These are phyloP conservation scores for Beauveria australis DNA, from an alignment of 2,329 filamentous ascomycete genomes.

Conservation along the genomic window DNA sequence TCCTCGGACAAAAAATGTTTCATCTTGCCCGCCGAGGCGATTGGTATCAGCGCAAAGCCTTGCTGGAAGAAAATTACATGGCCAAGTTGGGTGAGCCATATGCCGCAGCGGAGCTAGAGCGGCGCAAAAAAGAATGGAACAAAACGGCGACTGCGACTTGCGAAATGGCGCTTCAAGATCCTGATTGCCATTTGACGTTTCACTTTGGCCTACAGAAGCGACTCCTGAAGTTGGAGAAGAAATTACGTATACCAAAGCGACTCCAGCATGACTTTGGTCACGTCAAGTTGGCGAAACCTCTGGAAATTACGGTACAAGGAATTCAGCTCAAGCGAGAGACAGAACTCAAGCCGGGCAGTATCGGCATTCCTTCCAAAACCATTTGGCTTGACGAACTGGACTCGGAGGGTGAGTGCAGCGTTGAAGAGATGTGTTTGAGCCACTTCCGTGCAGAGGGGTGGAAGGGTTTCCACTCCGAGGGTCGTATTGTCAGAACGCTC, in stretches of 20 bases:
- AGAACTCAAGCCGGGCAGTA: conserved; percentile 28
- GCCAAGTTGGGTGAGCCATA: conserved; percentile 44
- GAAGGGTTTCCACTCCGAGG: conserved; percentile 93
- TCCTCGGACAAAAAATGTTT: conserved; percentile 75
- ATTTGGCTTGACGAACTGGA: conserved; percentile 78
- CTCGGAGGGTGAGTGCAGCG: conserved; percentile 65
- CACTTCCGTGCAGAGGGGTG: conserved; percentile 77
- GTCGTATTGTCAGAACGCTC: conserved; percentile 83
- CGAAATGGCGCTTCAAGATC: conserved; percentile 78
- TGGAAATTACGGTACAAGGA: conserved; percentile 68
- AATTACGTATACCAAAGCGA: conserved; percentile 71
- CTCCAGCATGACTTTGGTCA: conserved; percentile 91
- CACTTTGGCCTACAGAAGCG: conserved; percentile 94
- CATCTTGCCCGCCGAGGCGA: conserved; percentile 75
- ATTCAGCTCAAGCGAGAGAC: conserved; percentile 63
- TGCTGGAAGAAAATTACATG: conserved; percentile 96
- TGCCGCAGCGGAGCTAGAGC: conserved; percentile 28
- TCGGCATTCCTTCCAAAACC: conserved; percentile 57
- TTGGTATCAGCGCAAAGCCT: conserved; percentile 93
- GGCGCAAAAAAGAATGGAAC: conserved; percentile 77
- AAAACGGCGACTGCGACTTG: conserved; percentile 69
- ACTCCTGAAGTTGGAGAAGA: conserved; percentile 81
- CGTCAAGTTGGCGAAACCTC: conserved; percentile 66
- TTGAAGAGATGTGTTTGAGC: conserved; percentile 90
- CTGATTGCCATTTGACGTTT: conserved; percentile 81